phyloP scores from a whole-genome alignment of 2,329 filamentous ascomycete genomes.

The Talaromyces sp. region DNA sequence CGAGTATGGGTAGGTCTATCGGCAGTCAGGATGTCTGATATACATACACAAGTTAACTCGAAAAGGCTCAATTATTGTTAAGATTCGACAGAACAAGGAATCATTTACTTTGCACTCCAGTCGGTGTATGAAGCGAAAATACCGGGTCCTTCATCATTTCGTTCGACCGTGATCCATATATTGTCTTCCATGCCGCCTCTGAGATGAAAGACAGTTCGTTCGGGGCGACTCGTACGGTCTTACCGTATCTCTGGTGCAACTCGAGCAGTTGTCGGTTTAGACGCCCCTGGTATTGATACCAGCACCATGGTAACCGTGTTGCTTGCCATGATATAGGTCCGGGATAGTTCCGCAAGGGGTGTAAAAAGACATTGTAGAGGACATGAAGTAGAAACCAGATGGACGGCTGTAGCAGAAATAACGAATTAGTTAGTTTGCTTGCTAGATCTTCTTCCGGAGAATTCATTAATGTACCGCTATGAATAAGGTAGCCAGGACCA shows the following conservation, averaged over 20 bases:
- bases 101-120: background rate
- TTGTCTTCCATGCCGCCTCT: constrained; percentile 24
- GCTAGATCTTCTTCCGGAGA: no score
- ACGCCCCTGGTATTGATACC: background rate
- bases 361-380: background rate
- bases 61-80: background rate
- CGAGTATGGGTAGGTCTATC: constrained; percentile 21
- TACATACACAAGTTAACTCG: background rate
- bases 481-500: background rate
- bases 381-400: background rate
- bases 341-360: background rate
- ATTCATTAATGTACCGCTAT: background rate
- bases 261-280: background rate
- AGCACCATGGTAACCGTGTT: background rate
- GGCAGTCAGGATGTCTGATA: constrained; percentile 15
- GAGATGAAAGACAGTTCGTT: constrained; percentile 25
- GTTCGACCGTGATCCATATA: constrained; percentile 22
- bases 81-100: background rate
- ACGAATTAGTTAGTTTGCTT: background rate
- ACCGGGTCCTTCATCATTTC: constrained; percentile 21
- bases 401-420: background rate
- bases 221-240: constrained; percentile 25
- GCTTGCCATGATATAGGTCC: background rate
- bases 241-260: background rate
- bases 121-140: constrained; percentile 16